A percentile compares a stretch with the other conserved stretches of the same genome.
Conservation (phyloP, 2,329 filamentous ascomycete species). For the Teratosphaeria pseudoeucalypti region DNA sequence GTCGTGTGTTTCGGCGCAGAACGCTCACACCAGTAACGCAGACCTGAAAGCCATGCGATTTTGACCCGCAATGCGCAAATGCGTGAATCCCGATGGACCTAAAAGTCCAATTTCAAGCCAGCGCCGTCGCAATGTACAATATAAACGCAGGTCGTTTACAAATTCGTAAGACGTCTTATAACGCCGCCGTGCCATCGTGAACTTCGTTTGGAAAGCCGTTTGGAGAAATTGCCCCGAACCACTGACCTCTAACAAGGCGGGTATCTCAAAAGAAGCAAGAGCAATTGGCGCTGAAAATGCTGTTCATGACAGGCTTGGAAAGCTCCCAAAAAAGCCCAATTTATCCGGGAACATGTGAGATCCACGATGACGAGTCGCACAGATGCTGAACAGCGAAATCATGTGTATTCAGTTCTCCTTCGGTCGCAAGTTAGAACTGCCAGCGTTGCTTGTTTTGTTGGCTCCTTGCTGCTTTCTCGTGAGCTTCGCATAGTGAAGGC, state of each 20-base stretch:
- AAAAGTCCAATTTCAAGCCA: not conserved
- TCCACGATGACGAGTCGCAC: not conserved
- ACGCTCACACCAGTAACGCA: not conserved
- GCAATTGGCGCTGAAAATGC: not conserved
- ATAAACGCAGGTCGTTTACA: slow-evolving; percentile 9
- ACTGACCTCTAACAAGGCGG: slow-evolving; percentile 18
- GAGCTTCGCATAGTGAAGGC: slow-evolving; percentile 54
- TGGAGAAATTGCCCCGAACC: not conserved
- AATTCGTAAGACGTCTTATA: slow-evolving; percentile 7
- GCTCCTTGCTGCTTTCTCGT: slow-evolving; percentile 39
- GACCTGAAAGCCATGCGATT: slow-evolving; percentile 1
- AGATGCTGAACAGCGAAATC: not conserved
- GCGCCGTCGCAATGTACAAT: not conserved
- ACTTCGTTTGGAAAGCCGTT: not conserved
- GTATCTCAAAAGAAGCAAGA: slow-evolving; percentile 15
- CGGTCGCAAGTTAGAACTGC: slow-evolving; percentile 38
- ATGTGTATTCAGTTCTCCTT: slow-evolving; percentile 26
- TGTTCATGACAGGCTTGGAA: not conserved
- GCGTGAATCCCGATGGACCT: not conserved
- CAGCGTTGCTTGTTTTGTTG: slow-evolving; percentile 29
- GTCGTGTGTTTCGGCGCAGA: not conserved
- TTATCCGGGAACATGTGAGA: not conserved
- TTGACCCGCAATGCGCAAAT: not conserved
- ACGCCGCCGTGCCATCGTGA: slow-evolving; percentile 1
- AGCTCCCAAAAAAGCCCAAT: not conserved